Base-by-base conservation (phyloP, 108 stramenopile species). In the Nitzschia sp. region DNA sequence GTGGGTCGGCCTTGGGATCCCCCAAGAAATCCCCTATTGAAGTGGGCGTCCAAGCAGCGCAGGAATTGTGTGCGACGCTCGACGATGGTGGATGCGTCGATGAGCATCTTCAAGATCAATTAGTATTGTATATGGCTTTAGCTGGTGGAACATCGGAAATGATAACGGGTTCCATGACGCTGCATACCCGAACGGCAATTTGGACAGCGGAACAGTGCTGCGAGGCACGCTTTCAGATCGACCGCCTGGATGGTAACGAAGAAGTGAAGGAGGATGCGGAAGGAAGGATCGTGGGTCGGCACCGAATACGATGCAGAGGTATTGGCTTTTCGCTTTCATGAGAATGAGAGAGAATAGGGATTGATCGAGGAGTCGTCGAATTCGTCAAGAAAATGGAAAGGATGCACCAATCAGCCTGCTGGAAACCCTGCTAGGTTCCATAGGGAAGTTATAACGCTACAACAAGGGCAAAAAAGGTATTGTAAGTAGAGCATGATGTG, bases 41-140 rank as follows among this genome's bases (percentile, higher is more conserved):
- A 32, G 66, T 66, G 19, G 83, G 80, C 13, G 25, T 21, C 11
- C 44, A 68, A 63, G 87, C 87, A 19, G 82, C 87, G 16, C 25
- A 71, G 27, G 82, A 89, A 63, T 53, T 89, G 1, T 36, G 76
- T 52, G 47, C 45, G 8, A 69, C 79, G 19, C 71, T 83, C 27
- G 31, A 62, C 17, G 77, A 62, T 54, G 87, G 87, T 21, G 84
- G 80, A 27, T 85, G 84, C 34, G 82, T 85, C 33, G 87, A 89
- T 63, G 71, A 78, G 32, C 84, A 80, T 78, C 59, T 85, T 21
- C 87, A 89, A 71, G 87, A 89, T 64, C 87, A 89, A 52, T 64
- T 89, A 28, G 83, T 89, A 26, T 29, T 85, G 9, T 89, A 72
- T 69, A 89, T 89, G 87, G 87, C 87, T 19, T 53, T 89, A 34